A percentile compares a stretch with the other conserved stretches of the same genome.
Conservation (phyloP, 2,329 filamentous ascomycete species). For the Calonectria pauciramosa region DNA sequence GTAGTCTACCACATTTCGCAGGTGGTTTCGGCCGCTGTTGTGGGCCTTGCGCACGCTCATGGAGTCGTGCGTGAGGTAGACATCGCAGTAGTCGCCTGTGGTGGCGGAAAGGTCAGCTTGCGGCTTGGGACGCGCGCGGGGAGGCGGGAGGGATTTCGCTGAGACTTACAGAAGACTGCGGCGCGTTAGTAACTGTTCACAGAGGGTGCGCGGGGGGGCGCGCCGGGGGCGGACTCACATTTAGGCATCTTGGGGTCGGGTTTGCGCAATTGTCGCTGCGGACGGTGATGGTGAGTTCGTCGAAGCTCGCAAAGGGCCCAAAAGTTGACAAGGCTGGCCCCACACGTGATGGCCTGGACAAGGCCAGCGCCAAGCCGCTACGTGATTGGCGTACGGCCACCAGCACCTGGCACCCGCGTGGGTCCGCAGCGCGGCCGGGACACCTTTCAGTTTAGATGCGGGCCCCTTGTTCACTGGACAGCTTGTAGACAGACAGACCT, state of each 20-base stretch:
- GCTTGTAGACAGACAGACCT: constrained; percentile 27
- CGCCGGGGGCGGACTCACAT: constrained; percentile 71
- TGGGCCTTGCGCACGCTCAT: constrained; percentile 99
- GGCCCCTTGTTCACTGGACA: constrained; percentile 34
- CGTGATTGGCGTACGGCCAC: constrained; percentile 36
- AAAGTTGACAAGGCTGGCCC: constrained; percentile 47
- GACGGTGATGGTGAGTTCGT: constrained; percentile 23
- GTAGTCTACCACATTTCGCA: constrained; percentile 98
- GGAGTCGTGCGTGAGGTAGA: constrained; percentile 99
- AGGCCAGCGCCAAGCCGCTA: constrained; percentile 38
- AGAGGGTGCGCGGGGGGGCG: constrained; percentile 16
- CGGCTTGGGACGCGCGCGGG: constrained; percentile 26
- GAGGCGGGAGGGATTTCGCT: constrained; percentile 9
- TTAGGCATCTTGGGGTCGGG: constrained; percentile 79
- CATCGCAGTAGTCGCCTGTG: constrained; percentile 95
- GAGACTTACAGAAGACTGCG: constrained; percentile 42
- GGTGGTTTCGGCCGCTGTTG: constrained; percentile 95
- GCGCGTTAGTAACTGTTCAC: constrained; percentile 52
- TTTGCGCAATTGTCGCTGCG: constrained; percentile 31
- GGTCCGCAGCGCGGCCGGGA: constrained; percentile 45
- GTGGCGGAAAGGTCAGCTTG: constrained; percentile 48
- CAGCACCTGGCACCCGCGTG: constrained; percentile 32
- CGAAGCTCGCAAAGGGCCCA: constrained; percentile 32
- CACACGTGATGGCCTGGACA: constrained; percentile 46
- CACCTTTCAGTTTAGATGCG: constrained; percentile 48